phyloP scores from a whole-genome alignment of 192 early-diverging fungal species.

The Gamsiella multidivaricata region DNA sequence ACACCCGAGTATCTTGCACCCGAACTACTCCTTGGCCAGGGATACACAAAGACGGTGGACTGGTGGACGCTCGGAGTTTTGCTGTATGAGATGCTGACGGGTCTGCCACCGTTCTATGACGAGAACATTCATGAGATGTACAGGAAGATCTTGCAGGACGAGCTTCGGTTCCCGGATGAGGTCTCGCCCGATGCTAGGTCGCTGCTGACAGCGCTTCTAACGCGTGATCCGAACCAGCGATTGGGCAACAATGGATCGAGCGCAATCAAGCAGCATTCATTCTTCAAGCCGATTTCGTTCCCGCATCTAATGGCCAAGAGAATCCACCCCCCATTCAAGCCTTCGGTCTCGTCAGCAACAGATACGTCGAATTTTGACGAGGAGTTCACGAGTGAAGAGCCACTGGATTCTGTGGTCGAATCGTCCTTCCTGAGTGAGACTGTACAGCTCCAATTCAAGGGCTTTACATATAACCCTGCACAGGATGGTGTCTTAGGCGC shows the following conservation, averaged over 20 bases:
- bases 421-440: conserved; percentile 86
- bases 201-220: conserved; percentile 77
- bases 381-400: conserved; percentile 95
- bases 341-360: conserved; percentile 84
- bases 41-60: conserved; percentile 94
- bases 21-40: conserved; percentile 86
- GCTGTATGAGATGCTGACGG: conserved; percentile 91
- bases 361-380: conserved; percentile 99
- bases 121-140: conserved; percentile 97
- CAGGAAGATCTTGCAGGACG: conserved; percentile 92
- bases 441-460: conserved; percentile 94
- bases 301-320: conserved; percentile 88
- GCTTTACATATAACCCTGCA: conserved; percentile 89
- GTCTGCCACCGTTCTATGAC: conserved; percentile 93
- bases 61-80: conserved; percentile 98
- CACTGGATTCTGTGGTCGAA: conserved; percentile 88
- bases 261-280: conserved; percentile 94
- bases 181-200: conserved; percentile 73
- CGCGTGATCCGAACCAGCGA: conserved; percentile 83
- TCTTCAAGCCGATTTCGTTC: conserved; percentile 95
- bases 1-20: conserved; percentile 99
- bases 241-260: conserved; percentile 88
- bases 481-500: conserved; percentile 77
- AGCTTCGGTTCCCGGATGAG: conserved; percentile 84
- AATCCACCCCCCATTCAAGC: conserved; percentile 93